A percentile compares a stretch with the other conserved stretches of the same genome.
phyloP scores from a whole-genome alignment of 768 basidiomycete genomes.

The Lanmaoa pseudosensibilis region DNA sequence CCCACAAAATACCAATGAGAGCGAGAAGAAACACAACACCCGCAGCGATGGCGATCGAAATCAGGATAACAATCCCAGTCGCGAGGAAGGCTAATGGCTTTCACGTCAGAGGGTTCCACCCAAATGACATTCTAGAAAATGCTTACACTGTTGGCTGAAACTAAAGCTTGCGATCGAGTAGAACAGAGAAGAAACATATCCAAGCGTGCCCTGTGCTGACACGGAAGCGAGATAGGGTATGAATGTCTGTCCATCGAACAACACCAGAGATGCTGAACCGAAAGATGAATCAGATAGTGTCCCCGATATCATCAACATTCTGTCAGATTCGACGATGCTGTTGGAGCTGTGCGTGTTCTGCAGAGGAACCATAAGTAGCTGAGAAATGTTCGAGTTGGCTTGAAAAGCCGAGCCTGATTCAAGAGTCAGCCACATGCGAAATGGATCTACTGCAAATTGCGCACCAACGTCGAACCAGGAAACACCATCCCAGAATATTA shows the following conservation, averaged over 20 bases:
- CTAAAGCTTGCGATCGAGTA: constrained; percentile 77
- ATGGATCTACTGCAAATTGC: constrained; percentile 10
- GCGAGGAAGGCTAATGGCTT: constrained; percentile 73
- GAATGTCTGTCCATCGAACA: constrained; percentile 83
- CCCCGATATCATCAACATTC: constrained; percentile 90
- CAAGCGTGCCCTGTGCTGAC: constrained; percentile 62
- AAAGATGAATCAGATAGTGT: constrained; percentile 62
- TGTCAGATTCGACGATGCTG: constrained; percentile 74
- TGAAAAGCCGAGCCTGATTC: constrained; percentile 54
- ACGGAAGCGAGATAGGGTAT: constrained; percentile 81
- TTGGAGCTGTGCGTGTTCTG: constrained; percentile 71
- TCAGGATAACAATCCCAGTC: constrained; percentile 90
- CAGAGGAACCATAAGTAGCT: constrained; percentile 89
- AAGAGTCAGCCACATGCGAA: background rate
- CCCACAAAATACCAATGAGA: constrained; percentile 84
- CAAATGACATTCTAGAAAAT: background rate
- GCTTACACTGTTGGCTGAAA: constrained; percentile 70
- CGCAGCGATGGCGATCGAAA: constrained; percentile 95
- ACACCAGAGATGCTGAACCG: constrained; percentile 79
- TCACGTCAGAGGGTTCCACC: constrained; percentile 1
- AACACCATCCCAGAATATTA: constrained; percentile 82
- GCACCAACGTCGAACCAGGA: constrained; percentile 71
- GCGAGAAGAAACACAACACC: constrained; percentile 89
- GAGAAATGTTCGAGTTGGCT: constrained; percentile 65
- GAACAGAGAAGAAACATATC: constrained; percentile 77